Conservation (phyloP, 2,329 filamentous ascomycete genomes). For the Setomelanomma holmii region DNA sequence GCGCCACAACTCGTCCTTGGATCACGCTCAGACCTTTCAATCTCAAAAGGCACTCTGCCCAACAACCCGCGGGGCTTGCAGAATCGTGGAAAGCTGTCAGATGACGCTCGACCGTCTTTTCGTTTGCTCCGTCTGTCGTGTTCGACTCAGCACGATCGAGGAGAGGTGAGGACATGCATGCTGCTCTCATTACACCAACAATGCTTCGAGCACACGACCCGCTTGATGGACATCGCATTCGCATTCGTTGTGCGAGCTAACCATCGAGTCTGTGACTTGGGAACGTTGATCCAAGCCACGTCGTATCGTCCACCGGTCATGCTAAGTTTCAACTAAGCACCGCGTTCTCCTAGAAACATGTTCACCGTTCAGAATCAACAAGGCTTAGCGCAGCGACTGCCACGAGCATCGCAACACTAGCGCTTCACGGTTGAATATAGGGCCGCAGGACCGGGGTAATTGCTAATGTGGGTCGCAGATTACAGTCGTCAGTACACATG, state of each 20-base stretch:
- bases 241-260: not conserved
- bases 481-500: constrained; percentile 9
- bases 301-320: constrained; percentile 1
- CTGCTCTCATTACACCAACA: not conserved
- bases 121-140: not conserved
- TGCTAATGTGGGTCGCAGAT: constrained; percentile 20
- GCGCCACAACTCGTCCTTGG: constrained; percentile 1
- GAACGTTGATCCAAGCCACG: not conserved
- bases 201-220: not conserved
- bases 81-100: constrained; percentile 2
- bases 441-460: constrained; percentile 9
- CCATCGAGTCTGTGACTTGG: not conserved
- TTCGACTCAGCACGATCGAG: not conserved
- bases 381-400: constrained; percentile 2
- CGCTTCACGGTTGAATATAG: constrained; percentile 7
- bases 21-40: not conserved
- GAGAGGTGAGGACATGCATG: constrained; percentile 4
- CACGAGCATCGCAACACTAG: constrained; percentile 13
- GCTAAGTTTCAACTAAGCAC: constrained; percentile 10
- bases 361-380: not conserved
- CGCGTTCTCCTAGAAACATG: not conserved
- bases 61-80: not conserved
- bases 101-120: constrained; percentile 3
- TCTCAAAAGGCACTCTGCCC: not conserved
- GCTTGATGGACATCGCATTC: not conserved